A percentile compares a stretch with the other conserved stretches of the same genome.
These are phyloP conservation scores for Tetrahymena malaccensis DNA, from an alignment of 73 alveolate genomes.

Conservation along the genomic window DNA sequence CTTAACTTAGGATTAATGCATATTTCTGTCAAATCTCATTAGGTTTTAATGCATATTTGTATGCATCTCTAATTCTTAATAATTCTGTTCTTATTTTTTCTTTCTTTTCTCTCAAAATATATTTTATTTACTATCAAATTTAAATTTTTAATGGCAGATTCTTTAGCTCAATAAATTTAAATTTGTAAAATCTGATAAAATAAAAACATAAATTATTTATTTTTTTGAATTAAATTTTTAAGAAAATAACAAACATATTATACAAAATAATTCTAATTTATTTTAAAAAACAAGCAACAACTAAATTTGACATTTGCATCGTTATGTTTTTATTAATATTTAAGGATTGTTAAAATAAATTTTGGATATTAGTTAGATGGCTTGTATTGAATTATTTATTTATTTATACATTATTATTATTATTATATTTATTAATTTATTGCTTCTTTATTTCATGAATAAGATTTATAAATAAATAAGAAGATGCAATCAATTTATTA, in stretches of 20 bases:
- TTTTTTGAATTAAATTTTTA: no score
- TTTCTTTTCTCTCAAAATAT: no score
- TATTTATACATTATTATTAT: neutral
- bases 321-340: neutral
- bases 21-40: neutral
- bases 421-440: neutral
- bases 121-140: no score
- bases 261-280: neutral
- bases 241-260: no score
- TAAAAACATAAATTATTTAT: no score
- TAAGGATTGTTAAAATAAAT: neutral
- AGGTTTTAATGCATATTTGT: neutral
- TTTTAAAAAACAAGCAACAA: neutral
- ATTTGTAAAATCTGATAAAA: no score
- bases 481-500: neutral
- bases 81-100: neutral
- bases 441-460: neutral
- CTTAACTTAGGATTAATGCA: neutral
- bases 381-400: neutral
- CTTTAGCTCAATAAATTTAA: no score
- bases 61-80: neutral
- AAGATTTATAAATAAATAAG: neutral
- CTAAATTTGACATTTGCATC: neutral
- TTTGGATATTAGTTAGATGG: neutral
- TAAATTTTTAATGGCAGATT: no score